A percentile compares a stretch with the other conserved stretches of the same genome.
Conservation (phyloP, 1,284 basidiomycete species). For the Ceratobasidium theobromae region DNA sequence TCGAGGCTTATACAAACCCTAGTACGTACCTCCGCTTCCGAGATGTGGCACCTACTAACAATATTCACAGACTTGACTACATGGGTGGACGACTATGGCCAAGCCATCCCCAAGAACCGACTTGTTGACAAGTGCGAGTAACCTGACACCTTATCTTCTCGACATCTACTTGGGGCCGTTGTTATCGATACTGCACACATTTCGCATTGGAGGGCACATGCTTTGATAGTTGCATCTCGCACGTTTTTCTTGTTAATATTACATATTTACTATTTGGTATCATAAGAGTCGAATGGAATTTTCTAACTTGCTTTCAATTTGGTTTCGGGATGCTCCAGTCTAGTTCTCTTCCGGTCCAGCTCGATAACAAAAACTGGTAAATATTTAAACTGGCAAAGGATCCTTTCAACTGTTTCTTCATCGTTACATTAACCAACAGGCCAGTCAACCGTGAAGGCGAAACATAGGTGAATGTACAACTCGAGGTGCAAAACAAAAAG, state of each 20-base stretch:
- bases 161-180: slow-evolving; percentile 9
- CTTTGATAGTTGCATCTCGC: background rate
- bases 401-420: too few relatives aligned
- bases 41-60: background rate
- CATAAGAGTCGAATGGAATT: background rate
- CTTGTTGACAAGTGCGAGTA: slow-evolving; percentile 31
- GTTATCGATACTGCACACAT: slow-evolving; percentile 3
- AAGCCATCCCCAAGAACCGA: slow-evolving; percentile 33
- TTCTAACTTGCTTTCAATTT: too few relatives aligned
- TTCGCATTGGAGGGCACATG: background rate
- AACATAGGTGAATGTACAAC: too few relatives aligned
- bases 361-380: too few relatives aligned
- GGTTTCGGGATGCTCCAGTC: too few relatives aligned
- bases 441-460: too few relatives aligned
- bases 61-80: slow-evolving; percentile 36
- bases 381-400: too few relatives aligned
- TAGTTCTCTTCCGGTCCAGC: too few relatives aligned
- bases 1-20: slow-evolving; percentile 45
- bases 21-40: background rate
- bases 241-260: background rate
- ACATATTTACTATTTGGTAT: background rate
- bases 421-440: too few relatives aligned
- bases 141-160: slow-evolving; percentile 1
- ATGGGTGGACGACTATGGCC: slow-evolving; percentile 35
- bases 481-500: too few relatives aligned